phyloP scores from a whole-genome alignment of 2,329 filamentous ascomycete genomes.

The Sporothrix globosa region DNA sequence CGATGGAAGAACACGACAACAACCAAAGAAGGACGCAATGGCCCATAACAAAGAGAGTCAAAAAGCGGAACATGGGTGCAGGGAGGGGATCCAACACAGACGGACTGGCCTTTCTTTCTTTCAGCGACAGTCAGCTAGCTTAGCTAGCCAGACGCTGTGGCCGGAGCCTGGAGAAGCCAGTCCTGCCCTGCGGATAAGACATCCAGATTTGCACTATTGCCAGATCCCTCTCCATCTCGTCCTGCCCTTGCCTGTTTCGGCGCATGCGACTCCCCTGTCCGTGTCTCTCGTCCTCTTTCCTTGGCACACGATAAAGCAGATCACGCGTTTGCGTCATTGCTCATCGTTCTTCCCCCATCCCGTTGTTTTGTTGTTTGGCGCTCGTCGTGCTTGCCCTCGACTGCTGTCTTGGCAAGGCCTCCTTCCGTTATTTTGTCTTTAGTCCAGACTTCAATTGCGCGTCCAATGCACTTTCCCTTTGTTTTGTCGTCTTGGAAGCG shows the following conservation, averaged over 20 bases:
- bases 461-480: constrained; percentile 20
- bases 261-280: constrained; percentile 11
- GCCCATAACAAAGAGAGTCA: neutral
- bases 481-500: neutral
- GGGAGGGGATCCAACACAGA: constrained; percentile 22
- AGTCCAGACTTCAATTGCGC: constrained; percentile 3
- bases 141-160: neutral
- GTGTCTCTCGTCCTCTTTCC: constrained; percentile 10
- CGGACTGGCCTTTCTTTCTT: no score
- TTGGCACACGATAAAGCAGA: constrained; percentile 26
- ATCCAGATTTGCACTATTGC: constrained; percentile 19
- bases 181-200: constrained; percentile 17
- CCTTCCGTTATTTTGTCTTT: neutral
- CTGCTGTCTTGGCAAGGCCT: neutral
- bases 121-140: neutral
- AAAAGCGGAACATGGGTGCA: constrained; percentile 1
- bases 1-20: constrained; percentile 7
- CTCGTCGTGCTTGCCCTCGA: neutral
- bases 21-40: neutral
- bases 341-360: neutral
- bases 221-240: neutral
- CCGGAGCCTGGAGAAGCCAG: neutral
- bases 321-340: constrained; percentile 17
- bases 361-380: neutral
- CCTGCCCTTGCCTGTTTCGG: constrained; percentile 19